Conservation (phyloP, 2,329 filamentous ascomycete species). For the Daldinia eschscholtzii region DNA sequence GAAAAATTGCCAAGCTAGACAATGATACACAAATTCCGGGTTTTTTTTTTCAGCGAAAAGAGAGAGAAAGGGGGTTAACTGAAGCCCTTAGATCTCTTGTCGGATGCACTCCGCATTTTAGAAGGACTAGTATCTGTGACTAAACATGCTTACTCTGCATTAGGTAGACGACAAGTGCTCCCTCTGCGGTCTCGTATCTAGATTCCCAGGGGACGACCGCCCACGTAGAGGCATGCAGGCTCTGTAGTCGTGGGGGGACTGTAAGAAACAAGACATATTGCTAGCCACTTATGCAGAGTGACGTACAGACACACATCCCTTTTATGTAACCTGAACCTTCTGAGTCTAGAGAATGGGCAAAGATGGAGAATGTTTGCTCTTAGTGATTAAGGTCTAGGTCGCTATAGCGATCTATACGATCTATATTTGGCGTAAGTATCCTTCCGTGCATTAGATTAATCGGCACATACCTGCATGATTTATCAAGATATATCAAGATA, state of each 20-base stretch:
- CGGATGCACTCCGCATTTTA: conserved; percentile 36
- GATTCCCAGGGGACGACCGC: conserved; percentile 22
- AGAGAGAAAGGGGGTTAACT: conserved; percentile 4
- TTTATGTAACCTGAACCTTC: conserved; percentile 18
- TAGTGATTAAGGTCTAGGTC: neutral
- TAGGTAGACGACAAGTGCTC: neutral
- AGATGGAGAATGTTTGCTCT: neutral
- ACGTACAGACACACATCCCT: conserved; percentile 30
- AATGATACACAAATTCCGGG: conserved; percentile 10
- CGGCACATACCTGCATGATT: neutral
- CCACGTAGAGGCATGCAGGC: conserved; percentile 27
- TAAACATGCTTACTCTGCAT: conserved; percentile 29
- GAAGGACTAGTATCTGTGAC: conserved; percentile 8
- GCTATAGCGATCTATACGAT: neutral
- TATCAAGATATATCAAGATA: neutral
- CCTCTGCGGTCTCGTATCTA: conserved; percentile 24
- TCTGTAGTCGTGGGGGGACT: conserved; percentile 23
- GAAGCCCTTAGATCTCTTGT: conserved; percentile 21
- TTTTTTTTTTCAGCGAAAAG: neutral
- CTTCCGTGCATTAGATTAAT: neutral
- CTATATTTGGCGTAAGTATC: neutral
- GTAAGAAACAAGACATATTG: conserved; percentile 10
- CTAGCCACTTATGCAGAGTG: conserved; percentile 34
- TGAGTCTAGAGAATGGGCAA: conserved; percentile 7
- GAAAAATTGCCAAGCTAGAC: conserved; percentile 1